Evolutionary conservation across 345 rosid genomes (phyloP), one percentile per base, ranked within the genome.

Genomic region (Alliaria petiolata): DNA sequence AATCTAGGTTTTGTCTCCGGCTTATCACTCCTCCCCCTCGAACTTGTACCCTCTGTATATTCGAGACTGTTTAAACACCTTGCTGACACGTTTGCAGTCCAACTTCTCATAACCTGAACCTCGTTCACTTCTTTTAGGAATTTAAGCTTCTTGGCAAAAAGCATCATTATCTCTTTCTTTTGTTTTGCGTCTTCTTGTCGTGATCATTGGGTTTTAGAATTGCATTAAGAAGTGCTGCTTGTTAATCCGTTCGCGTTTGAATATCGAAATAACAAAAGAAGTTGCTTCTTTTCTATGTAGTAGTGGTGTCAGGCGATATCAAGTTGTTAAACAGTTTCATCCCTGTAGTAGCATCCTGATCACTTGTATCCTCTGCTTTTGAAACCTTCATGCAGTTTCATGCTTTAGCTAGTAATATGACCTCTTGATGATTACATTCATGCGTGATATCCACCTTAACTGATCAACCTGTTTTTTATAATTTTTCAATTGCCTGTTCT

Each of bases 141-240:
- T 25, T 15, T 17, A n/a, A 28, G 39, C 30, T 26, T 70, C 22
- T 40, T 22, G n/a, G 57, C 67, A 49, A 50, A 65, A 31, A 57
- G 20, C 50, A 36, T 44, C 10, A 17, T 8, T 51, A 4, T 28
- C 16, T 61, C 6, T 61, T 51, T 30, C 46, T 40, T 28, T 17
- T 38, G 20, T 16, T 52, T 62, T 62, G 36, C 11, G 10, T 71
- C 26, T 53, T 31, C 62, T 54, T 53, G 50, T 46, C 64, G 13
- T 42, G 54, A 14, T 13, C 44, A 36, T 26, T 49, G n/a, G 45
- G 22, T 4, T 59, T 25, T 59, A 17, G 33, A 69, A 44, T 19
- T 70, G 72, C 60, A 19, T 39, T n/a, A 57, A 20, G n/a, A 51
- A 45, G 17, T 65, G 53, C 15, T 52, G 53, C 36, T 58, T 64